Evolutionary conservation across 179 eudicot genomes (phyloP).

Genomic region (Carnegiea gigantea): DNA sequence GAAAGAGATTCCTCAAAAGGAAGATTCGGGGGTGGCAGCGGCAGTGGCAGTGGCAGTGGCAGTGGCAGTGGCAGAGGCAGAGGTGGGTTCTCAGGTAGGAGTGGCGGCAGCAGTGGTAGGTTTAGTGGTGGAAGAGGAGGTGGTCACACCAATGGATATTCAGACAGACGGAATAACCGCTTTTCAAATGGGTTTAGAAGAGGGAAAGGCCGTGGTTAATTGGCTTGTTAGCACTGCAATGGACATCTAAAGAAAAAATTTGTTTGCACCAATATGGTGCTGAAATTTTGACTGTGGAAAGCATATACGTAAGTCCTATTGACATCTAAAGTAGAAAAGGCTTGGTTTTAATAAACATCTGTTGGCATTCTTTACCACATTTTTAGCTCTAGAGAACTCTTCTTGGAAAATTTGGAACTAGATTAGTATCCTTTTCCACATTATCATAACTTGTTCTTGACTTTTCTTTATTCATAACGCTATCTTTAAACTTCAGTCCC

Average conservation of each 20-base stretch:
- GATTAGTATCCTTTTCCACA: neutral
- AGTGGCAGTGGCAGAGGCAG: conserved; percentile 25
- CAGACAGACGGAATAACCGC: conserved; percentile 18
- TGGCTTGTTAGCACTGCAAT: neutral
- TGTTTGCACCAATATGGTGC: neutral
- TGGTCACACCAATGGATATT: conserved; percentile 3
- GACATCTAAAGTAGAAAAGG: neutral
- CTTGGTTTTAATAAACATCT: neutral
- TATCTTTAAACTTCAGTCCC: too few species aligned
- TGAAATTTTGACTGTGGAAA: neutral
- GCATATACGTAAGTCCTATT: neutral
- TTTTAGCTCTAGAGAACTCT: neutral
- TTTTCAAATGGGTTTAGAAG: conserved; percentile 27
- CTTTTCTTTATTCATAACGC: too few species aligned
- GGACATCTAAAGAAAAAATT: neutral
- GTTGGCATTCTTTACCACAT: neutral
- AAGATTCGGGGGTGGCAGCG: conserved; percentile 39
- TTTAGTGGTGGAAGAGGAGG: conserved; percentile 30
- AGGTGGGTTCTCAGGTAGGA: conserved; percentile 31
- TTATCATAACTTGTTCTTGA: neutral
- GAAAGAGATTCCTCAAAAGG: conserved; percentile 55
- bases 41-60: too few species aligned
- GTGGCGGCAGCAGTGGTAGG: conserved; percentile 40
- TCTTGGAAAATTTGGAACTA: neutral
- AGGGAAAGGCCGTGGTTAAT: conserved; percentile 30